Conservation (phyloP, 2,329 filamentous ascomycete species). For the Knoxdaviesia proteae region DNA sequence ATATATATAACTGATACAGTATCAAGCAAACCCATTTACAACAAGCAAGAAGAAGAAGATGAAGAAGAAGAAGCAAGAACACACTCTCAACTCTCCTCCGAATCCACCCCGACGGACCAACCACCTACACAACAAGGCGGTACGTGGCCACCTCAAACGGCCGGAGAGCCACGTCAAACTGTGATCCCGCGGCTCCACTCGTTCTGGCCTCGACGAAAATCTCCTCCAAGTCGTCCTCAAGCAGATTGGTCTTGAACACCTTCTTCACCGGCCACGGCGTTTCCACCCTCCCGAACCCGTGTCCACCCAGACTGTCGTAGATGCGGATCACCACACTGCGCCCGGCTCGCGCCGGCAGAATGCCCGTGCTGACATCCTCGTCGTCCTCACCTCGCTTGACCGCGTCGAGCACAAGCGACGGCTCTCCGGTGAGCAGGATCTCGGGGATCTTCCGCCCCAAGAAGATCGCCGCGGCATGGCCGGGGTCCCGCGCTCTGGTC, state of each 20-base stretch:
- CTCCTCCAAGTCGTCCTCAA: conserved; percentile 70
- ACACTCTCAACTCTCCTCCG: no score
- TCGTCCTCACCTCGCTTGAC: conserved; percentile 89
- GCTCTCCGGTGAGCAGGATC: conserved; percentile 19
- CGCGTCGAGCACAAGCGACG: conserved; percentile 61
- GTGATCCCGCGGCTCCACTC: conserved; percentile 13
- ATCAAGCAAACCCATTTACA: no score
- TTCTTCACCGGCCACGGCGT: conserved; percentile 51
- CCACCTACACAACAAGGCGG: conserved; percentile 32
- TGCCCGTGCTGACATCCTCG: conserved; percentile 44
- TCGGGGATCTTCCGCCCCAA: no score
- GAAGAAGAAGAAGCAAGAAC: no score
- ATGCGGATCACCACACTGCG: conserved; percentile 66
- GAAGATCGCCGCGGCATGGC: background rate
- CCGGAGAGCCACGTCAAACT: conserved; percentile 43
- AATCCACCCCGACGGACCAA: background rate
- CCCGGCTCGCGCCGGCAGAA: conserved; percentile 44
- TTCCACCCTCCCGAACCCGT: conserved; percentile 47
- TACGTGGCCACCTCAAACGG: conserved; percentile 77
- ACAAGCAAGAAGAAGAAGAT: no score
- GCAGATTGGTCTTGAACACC: conserved; percentile 63
- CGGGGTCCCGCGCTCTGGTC: background rate
- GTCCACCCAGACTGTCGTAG: conserved; percentile 77
- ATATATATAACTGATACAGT: no score
- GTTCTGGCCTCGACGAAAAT: conserved; percentile 21